These are phyloP conservation scores for Aspergillus uvarum DNA, from an alignment of 2,329 filamentous ascomycete species.

Conservation along the genomic window DNA sequence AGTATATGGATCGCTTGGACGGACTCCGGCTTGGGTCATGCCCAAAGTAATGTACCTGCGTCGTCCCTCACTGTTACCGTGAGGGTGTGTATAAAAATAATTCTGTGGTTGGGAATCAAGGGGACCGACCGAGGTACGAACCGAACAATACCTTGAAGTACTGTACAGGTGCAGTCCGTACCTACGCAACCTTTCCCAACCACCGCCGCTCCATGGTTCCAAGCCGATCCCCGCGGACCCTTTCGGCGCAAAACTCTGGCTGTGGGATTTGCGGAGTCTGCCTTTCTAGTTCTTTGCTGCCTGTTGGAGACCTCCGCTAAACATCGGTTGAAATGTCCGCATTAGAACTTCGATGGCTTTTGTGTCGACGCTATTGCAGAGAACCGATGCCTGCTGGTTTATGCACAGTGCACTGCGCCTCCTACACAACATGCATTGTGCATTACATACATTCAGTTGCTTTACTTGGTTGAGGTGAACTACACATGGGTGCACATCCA, in stretches of 20 bases:
- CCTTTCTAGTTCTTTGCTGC: not conserved
- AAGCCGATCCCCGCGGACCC: constrained; percentile 2
- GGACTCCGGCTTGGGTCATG: not conserved
- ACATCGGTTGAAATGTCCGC: not conserved
- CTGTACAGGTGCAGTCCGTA: not conserved
- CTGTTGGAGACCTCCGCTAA: not conserved
- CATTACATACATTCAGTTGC: not conserved
- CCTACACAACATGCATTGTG: not conserved
- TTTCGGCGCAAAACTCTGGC: constrained; percentile 1
- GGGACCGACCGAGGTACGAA: not conserved
- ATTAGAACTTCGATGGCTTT: not conserved
- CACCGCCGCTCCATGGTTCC: constrained; percentile 5
- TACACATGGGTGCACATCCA: no score
- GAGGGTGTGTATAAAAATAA: not conserved
- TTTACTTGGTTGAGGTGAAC: no score
- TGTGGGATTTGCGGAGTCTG: not conserved
- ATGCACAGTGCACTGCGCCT: not conserved
- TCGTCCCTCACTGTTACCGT: not conserved
- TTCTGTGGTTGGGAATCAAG: not conserved
- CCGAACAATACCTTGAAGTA: not conserved
- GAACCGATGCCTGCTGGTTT: not conserved
- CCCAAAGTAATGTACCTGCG: not conserved
- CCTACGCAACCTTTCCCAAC: not conserved
- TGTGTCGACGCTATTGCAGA: not conserved
- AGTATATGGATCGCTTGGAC: not conserved